Percentiles rank a stretch among this genome's conserved stretches.
Conservation (phyloP, 225 moss, liverwort and hornwort genomes). For the Polytrichum formosum region DNA sequence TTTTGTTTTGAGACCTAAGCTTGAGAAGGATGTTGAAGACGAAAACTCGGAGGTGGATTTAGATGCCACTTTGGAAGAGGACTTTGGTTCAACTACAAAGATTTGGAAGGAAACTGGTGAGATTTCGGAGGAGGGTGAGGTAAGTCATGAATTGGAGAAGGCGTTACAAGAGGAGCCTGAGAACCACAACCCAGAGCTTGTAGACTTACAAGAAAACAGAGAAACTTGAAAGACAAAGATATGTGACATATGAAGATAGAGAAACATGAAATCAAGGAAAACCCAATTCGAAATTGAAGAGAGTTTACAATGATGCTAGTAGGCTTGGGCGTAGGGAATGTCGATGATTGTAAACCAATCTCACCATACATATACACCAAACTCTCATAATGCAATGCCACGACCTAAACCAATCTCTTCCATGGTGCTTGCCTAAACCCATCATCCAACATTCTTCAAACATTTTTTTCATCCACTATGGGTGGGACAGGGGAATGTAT, state of each 20-base stretch:
- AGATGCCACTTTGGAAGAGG: constrained; percentile 7
- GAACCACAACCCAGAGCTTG: constrained; percentile 5
- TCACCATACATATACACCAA: too few relatives aligned
- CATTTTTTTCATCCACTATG: too few relatives aligned
- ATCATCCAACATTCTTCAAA: too few relatives aligned
- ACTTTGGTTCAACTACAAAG: constrained; percentile 2
- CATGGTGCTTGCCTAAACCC: too few relatives aligned
- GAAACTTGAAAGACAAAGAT: not conserved
- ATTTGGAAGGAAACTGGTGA: constrained; percentile 11
- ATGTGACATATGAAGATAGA: not conserved
- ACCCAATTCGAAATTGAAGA: too few relatives aligned
- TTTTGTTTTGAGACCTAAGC: constrained; percentile 18
- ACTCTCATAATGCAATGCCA: too few relatives aligned
- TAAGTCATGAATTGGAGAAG: constrained; percentile 5
- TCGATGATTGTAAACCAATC: too few relatives aligned
- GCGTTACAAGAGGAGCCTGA: constrained; percentile 10
- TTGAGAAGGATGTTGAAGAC: constrained; percentile 8
- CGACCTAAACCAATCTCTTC: too few relatives aligned
- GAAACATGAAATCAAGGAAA: not conserved
- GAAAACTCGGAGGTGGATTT: constrained; percentile 9
- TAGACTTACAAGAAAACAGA: not conserved
- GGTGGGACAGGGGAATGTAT: too few relatives aligned
- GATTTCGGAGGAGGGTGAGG: constrained; percentile 8
- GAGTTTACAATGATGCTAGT: too few relatives aligned
- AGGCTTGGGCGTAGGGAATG: too few relatives aligned